phyloP scores from a whole-genome alignment of 805 yeast species.

The Kluyveromyces dobzhanskii region DNA sequence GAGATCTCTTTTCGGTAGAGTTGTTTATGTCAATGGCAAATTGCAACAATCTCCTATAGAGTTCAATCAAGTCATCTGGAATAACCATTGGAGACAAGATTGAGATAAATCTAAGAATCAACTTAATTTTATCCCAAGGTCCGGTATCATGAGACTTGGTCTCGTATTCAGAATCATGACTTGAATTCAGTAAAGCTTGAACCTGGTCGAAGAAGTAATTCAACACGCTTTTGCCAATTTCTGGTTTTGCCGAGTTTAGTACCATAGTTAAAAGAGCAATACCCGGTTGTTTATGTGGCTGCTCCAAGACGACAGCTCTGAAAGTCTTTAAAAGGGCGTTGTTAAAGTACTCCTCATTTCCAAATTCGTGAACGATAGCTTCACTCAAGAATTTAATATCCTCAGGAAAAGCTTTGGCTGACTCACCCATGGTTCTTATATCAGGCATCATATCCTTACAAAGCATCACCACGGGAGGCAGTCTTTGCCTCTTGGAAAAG shows the following conservation, averaged over 20 bases:
- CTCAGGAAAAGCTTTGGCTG: constrained; percentile 42
- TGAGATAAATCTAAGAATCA: constrained; percentile 61
- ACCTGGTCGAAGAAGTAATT: constrained; percentile 61
- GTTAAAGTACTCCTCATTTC: constrained; percentile 51
- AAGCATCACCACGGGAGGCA: constrained; percentile 39
- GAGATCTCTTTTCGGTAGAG: constrained; percentile 35
- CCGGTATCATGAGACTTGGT: constrained; percentile 39
- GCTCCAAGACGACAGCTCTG: constrained; percentile 67
- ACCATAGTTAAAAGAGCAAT: constrained; percentile 59
- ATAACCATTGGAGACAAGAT: constrained; percentile 53
- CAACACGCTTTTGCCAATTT: constrained; percentile 60
- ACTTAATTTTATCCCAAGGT: constrained; percentile 62
- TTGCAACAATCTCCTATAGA: constrained; percentile 47
- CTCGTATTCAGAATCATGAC: constrained; percentile 19
- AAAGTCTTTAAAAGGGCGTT: constrained; percentile 53
- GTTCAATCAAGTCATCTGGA: constrained; percentile 38
- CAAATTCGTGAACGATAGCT: constrained; percentile 59
- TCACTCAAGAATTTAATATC: constrained; percentile 59
- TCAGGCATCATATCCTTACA: constrained; percentile 42
- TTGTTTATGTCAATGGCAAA: constrained; percentile 50
- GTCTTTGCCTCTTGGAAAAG: constrained; percentile 26
- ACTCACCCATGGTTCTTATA: constrained; percentile 54
- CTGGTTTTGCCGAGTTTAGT: constrained; percentile 53
- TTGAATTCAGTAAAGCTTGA: constrained; percentile 43
- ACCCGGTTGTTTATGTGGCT: constrained; percentile 82